Evolutionary conservation across 2,329 filamentous ascomycete species (phyloP).

Genomic region (Phaeoacremonium minimum): DNA sequence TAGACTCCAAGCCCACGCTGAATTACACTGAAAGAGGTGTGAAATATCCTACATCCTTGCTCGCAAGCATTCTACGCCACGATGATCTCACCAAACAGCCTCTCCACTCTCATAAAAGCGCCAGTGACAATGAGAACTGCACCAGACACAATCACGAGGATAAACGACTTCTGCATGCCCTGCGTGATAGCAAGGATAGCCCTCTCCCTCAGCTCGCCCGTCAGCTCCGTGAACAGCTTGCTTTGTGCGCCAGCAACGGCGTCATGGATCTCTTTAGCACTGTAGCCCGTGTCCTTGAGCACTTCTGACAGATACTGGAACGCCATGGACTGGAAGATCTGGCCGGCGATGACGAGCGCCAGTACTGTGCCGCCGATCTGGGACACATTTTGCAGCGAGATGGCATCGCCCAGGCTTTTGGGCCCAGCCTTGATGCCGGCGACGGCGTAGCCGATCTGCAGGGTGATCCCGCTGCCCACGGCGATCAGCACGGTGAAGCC

Average conservation of each 20-base stretch:
- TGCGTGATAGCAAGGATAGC: conserved; percentile 25
- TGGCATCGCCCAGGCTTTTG: conserved; percentile 11
- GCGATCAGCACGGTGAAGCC: conserved; percentile 12
- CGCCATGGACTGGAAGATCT: conserved; percentile 25
- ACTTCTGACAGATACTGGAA: conserved; percentile 14
- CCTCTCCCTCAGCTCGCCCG: conserved; percentile 13
- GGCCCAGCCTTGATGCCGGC: conserved; percentile 14
- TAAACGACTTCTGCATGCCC: conserved; percentile 24
- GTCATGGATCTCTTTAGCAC: conserved; percentile 19
- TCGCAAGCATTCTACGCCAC: no score
- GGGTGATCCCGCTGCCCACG: conserved; percentile 11
- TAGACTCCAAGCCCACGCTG: no score
- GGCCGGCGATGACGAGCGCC: conserved; percentile 18
- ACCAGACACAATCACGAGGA: conserved; percentile 22
- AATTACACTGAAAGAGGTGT: no score
- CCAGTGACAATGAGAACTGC: conserved; percentile 16
- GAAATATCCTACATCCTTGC: no score
- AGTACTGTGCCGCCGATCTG: conserved; percentile 20
- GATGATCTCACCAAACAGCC: conserved; percentile 14
- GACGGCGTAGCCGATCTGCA: conserved; percentile 18
- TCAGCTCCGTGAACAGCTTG: conserved; percentile 19
- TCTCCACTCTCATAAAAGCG: conserved; percentile 21
- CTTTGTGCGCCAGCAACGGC: conserved; percentile 27
- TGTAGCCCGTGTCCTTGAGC: conserved; percentile 19
- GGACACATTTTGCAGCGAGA: conserved; percentile 20